A percentile compares a stretch with the other conserved stretches of the same genome.
Evolutionary conservation across 2,329 filamentous ascomycete genomes (phyloP).

Genomic region (Paecilomyces sp.): DNA sequence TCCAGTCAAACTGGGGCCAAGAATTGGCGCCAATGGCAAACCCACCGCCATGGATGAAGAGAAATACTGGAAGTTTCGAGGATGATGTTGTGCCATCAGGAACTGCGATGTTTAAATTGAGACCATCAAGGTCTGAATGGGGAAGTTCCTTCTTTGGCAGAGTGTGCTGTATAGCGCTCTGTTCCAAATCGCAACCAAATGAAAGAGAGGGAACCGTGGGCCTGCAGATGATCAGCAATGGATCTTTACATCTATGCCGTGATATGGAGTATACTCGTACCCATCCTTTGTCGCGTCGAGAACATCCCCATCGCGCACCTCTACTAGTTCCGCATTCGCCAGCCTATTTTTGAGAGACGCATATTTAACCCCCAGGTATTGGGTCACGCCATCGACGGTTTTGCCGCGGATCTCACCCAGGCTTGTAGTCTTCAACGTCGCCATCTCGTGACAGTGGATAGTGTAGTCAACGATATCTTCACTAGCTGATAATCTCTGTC

Average conservation of each 20-base stretch:
- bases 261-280: conserved; percentile 13
- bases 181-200: conserved; percentile 39
- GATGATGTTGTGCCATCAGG: conserved; percentile 22
- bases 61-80: conserved; percentile 42
- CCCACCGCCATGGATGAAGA: conserved; percentile 50
- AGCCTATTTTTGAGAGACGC: conserved; percentile 26
- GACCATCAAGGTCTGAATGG: conserved; percentile 42
- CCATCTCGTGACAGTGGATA: conserved; percentile 1
- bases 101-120: conserved; percentile 48
- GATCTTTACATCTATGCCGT: background rate
- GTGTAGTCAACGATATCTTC: background rate
- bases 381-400: conserved; percentile 17
- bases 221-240: conserved; percentile 12
- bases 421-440: conserved; percentile 15
- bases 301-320: conserved; percentile 14
- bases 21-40: conserved; percentile 44
- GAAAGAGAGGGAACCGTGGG: conserved; percentile 34
- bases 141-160: conserved; percentile 32
- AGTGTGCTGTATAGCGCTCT: conserved; percentile 42
- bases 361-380: conserved; percentile 33
- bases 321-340: conserved; percentile 25
- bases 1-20: conserved; percentile 47
- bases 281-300: conserved; percentile 30
- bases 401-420: conserved; percentile 23
- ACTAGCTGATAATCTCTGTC: background rate